phyloP scores from a whole-genome alignment of 2,329 filamentous ascomycete species.

The Claviceps africana region DNA sequence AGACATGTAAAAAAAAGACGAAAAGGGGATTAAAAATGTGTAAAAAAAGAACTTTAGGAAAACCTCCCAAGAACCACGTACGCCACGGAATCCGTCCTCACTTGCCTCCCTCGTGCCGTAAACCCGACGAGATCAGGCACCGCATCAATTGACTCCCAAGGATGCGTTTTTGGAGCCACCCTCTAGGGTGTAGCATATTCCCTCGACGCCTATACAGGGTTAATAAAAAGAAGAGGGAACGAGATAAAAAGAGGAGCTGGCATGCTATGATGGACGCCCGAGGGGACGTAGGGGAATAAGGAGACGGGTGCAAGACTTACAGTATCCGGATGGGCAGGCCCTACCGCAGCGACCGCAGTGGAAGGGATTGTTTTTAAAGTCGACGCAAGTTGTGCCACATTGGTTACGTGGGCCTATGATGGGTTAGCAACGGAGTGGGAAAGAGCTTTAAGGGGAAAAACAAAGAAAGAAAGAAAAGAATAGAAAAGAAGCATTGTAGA shows the following conservation, averaged over 20 bases:
- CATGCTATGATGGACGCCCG: too few species aligned
- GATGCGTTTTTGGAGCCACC: neutral
- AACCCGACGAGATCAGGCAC: too few species aligned
- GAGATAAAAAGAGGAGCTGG: neutral
- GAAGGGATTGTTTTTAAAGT: neutral
- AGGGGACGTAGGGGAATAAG: neutral
- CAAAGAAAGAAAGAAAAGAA: neutral
- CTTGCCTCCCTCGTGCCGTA: too few species aligned
- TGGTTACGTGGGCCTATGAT: neutral
- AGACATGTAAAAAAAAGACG: too few species aligned
- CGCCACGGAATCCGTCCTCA: too few species aligned
- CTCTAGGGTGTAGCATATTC: neutral
- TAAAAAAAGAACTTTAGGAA: too few species aligned
- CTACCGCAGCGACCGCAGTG: slow-evolving; percentile 1
- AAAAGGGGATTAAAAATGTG: too few species aligned
- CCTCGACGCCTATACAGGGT: neutral
- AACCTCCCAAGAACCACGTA: too few species aligned
- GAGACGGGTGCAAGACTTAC: neutral
- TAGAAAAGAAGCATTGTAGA: neutral
- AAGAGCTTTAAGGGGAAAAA: neutral
- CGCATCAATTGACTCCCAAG: neutral
- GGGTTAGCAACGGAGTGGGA: neutral
- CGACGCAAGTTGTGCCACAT: neutral
- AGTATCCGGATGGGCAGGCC: neutral
- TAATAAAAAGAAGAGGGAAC: neutral